Conservation (phyloP, 2,329 filamentous ascomycete genomes). For the Hirsutella thompsonii region DNA sequence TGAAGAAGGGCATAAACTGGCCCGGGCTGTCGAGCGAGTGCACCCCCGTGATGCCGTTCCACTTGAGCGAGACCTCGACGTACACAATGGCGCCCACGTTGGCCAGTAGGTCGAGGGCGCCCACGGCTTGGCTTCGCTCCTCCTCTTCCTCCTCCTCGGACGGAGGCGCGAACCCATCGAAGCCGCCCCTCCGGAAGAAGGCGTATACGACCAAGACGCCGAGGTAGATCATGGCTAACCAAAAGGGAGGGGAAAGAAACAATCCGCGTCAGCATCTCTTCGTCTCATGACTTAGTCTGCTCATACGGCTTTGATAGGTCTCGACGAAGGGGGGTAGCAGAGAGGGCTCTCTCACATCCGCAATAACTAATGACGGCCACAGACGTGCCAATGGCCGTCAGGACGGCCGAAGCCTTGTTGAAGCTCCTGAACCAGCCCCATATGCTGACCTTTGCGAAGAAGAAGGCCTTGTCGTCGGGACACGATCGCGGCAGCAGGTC, state of each 20-base stretch:
- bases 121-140: neutral
- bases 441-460: constrained; percentile 15
- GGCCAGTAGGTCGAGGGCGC: constrained; percentile 7
- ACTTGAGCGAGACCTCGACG: constrained; percentile 12
- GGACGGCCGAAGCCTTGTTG: constrained; percentile 11
- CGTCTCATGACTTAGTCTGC: too few species aligned
- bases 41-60: constrained; percentile 11
- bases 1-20: constrained; percentile 15
- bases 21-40: constrained; percentile 8
- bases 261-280: too few species aligned
- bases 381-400: constrained; percentile 4
- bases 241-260: neutral
- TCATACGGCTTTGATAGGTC: neutral
- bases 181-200: neutral
- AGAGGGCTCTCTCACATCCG: constrained; percentile 6
- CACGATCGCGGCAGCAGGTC: constrained; percentile 9
- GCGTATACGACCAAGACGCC: neutral
- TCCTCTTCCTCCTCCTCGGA: neutral
- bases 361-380: constrained; percentile 5
- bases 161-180: neutral
- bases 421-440: constrained; percentile 13
- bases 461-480: constrained; percentile 12
- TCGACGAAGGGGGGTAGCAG: too few species aligned
- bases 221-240: neutral
- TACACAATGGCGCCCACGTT: constrained; percentile 13